Base-by-base conservation (phyloP, 257 asterid species). In the Voacanga thouarsii region DNA sequence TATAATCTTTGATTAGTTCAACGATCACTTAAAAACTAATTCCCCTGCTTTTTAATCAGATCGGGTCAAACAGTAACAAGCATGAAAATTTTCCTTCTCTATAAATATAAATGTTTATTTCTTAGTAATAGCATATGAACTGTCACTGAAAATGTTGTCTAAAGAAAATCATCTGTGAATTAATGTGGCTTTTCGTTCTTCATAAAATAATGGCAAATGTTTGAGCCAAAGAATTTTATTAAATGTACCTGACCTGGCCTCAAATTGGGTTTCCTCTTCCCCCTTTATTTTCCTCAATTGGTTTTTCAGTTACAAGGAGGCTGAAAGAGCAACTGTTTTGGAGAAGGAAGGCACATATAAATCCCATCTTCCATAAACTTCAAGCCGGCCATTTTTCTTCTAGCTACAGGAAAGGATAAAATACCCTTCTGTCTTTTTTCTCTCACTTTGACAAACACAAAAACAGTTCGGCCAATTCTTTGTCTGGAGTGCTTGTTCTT, bases 281-380 rank as follows among this genome's bases (percentile, higher is more conserved):
- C 65, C 73, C 59, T 80, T 65, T 24, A 56, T 82, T 74, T 72
- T 77, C 26, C 45, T 64, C 37, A 18, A 56, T 49, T 45, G 66
- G 55, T 80, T 77, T 81, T 83, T 77, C 93, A 47, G 90, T 90
- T 89, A 85, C 96, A 41, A 45, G 49, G 59, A 69, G 79, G 50
- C 71, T 39, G 49, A 7, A 33, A 30, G 50, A 73, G 70, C 78
- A 75, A 72, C 87, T 83, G 88, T 84, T 82, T 49, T 57, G 67
- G 51, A 80, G 85, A 90, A 88, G 92, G 79, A 88, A 88, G 67
- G 95, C 86, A 88, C 83, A 78, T 65, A 6, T 80, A 73, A 70
- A 47, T 44, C 51, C 75, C 50, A 49, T 72, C 84, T 72, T 75
- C 75, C 74, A 37, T 44, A 44, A 55, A 5, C 75, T 53, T 59